Evolutionary conservation across 352 stramenopile species (phyloP), one percentile per base, ranked within the genome.

Genomic region (Pythium brachiatum): DNA sequence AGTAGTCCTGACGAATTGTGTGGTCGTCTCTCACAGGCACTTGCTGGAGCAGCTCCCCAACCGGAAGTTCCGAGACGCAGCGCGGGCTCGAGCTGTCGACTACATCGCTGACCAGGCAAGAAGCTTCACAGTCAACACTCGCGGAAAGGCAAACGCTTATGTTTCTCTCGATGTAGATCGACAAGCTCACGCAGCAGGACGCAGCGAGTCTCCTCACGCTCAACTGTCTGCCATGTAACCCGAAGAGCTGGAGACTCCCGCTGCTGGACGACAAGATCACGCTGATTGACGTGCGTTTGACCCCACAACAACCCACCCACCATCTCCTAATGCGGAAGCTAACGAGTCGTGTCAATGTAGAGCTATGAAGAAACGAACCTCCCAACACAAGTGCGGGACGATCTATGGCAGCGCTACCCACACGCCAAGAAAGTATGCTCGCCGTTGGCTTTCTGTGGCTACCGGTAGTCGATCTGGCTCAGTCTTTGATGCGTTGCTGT

Each of bases 71-170:
- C 27, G 57, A 31, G 74, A 64, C 18, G 64, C 62, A 4, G 60
- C 69, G 2, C 71, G 69, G 12, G 70, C 74, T 4, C 38, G 76
- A 39, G 77, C 82, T 18, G 76, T 84, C 51, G 74, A 83, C 36
- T 89, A 89, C 66, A 89, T 92, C 76, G 73, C 77, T 27, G 69
- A 83, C 7, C 79, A 92, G 68, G 83, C 89, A 52, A n/a, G n/a
- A n/a, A n/a, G n/a, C n/a, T n/a, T n/a, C n/a, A n/a, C n/a, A n/a
- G n/a, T n/a, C n/a, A n/a, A n/a, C n/a, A n/a, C n/a, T n/a, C n/a
- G n/a, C n/a, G n/a, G n/a, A n/a, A n/a, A n/a, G n/a, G n/a, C n/a
- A n/a, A n/a, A n/a, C n/a, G n/a, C n/a, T n/a, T n/a, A n/a, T n/a
- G n/a, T n/a, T n/a, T n/a, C n/a, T n/a, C n/a, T 18, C 3, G 21